Evolutionary conservation across 2,329 filamentous ascomycete genomes (phyloP).

Genomic region (Alternaria postmessia): DNA sequence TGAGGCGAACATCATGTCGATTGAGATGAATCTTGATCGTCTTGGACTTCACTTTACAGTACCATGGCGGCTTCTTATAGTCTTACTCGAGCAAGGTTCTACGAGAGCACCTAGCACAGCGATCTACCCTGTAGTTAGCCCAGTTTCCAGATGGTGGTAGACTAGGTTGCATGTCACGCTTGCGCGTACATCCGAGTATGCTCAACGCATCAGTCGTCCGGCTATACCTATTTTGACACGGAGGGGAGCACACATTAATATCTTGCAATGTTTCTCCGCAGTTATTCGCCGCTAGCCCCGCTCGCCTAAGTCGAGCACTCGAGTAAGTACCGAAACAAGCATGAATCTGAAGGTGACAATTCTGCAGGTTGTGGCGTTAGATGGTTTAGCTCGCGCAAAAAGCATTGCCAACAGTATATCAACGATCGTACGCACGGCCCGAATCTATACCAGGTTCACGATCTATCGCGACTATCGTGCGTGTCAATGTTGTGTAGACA

Average conservation of each 20-base stretch:
- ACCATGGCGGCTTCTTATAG: conserved; percentile 8
- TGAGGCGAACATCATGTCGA: conserved; percentile 10
- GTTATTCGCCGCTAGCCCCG: neutral
- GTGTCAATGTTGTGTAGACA: neutral
- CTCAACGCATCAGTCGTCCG: neutral
- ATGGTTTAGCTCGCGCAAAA: neutral
- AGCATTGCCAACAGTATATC: neutral
- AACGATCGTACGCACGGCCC: neutral
- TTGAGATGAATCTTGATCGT: neutral
- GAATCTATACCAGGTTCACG: neutral
- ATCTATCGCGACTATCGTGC: neutral
- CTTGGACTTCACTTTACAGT: neutral
- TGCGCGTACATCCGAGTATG: conserved; percentile 8
- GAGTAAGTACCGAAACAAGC: neutral
- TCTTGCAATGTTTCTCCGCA: conserved; percentile 6
- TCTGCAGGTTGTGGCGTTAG: neutral
- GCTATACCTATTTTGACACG: conserved; percentile 12
- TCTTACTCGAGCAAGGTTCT: neutral
- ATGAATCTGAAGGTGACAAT: neutral
- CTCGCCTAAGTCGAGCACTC: neutral
- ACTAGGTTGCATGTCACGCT: neutral
- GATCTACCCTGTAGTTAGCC: conserved; percentile 5
- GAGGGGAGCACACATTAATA: conserved; percentile 47
- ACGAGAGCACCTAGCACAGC: conserved; percentile 5
- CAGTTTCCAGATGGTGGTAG: conserved; percentile 3